These are phyloP conservation scores for Penicillium fuscoglaucum DNA, from an alignment of 2,329 filamentous ascomycete species.

Conservation along the genomic window DNA sequence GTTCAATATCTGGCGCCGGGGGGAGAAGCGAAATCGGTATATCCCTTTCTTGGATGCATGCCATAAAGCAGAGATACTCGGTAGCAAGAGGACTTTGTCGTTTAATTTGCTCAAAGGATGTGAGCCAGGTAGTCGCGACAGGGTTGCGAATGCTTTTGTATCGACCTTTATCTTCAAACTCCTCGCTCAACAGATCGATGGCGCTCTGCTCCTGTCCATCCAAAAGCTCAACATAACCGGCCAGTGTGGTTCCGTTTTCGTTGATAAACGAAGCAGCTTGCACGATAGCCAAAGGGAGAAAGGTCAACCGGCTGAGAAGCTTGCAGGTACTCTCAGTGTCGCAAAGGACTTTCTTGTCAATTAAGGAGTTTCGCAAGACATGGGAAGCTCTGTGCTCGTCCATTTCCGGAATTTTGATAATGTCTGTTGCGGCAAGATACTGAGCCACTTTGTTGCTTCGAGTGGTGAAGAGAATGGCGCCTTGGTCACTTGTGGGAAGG, in stretches of 20 bases:
- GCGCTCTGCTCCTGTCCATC: constrained; percentile 23
- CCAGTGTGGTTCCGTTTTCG: constrained; percentile 16
- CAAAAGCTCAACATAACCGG: constrained; percentile 21
- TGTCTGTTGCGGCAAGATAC: constrained; percentile 19
- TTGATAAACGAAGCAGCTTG: constrained; percentile 37
- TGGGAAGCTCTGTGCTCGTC: constrained; percentile 9
- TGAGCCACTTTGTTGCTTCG: constrained; percentile 23
- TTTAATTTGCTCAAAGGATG: constrained; percentile 35
- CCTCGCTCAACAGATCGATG: constrained; percentile 29
- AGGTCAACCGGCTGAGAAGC: constrained; percentile 26
- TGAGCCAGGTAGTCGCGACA: constrained; percentile 36
- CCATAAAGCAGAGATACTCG: constrained; percentile 31
- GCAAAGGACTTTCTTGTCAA: constrained; percentile 17
- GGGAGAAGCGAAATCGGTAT: constrained; percentile 33
- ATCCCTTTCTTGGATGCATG: constrained; percentile 28
- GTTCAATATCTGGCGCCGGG: too few species aligned
- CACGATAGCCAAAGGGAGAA: constrained; percentile 34
- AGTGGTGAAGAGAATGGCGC: constrained; percentile 34
- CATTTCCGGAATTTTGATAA: constrained; percentile 22
- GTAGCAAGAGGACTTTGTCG: constrained; percentile 19
- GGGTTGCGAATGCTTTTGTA: constrained; percentile 32
- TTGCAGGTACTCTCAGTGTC: constrained; percentile 12
- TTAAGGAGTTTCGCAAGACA: constrained; percentile 20
- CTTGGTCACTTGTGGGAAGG: constrained; percentile 24
- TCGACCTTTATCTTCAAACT: constrained; percentile 34